Evolutionary conservation across 306 rosid genomes (phyloP), one percentile per base, ranked within the genome.

Genomic region (Dalbergia cochinchinensis): DNA sequence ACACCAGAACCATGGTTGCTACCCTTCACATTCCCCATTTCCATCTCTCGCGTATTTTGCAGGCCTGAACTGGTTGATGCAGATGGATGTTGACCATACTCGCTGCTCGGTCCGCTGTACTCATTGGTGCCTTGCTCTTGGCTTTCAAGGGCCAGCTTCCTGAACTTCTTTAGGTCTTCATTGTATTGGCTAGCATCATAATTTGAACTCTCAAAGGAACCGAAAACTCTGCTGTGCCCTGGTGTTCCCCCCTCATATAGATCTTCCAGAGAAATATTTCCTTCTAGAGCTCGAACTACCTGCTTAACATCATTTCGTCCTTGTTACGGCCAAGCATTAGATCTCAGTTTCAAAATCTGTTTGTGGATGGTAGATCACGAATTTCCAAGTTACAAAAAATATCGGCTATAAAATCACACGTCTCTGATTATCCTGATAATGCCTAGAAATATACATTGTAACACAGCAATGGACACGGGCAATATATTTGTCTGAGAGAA

Each of bases 241-340:
- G 94, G 91, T 61, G 80, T 71, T 74, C 84, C 81, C 64, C 92
- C 94, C 58, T 90, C 91, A 15, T 86, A 91, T 10, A 93, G 91
- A 83, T 87, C 94, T 12, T 93, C 84, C 8, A 90, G 88, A 57
- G 98, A 84, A n/a, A 89, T 83, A 20, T 90, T 89, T 42, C 98
- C 98, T 84, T 93, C 98, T 39, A 93, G 81, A 16, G 97, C 92
- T 41, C 94, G 91, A 79, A 91, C 97, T 11, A 93, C 90, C 93
- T 93, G 47, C 47, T 51, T 19, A 16, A 31, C 51, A 33, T 74
- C 61, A 47, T 44, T 69, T 48, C 14, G 55, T 37, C 42, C 39
- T 58, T 22, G 8, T 69, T 47, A 66, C 11, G 31, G 9, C 53
- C 41, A 69, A 44, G 34, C 39, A 59, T 4, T 48, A 65, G 37